These are phyloP conservation scores for Aspergillus nomiae DNA, from an alignment of 2,329 filamentous ascomycete species.

Conservation along the genomic window DNA sequence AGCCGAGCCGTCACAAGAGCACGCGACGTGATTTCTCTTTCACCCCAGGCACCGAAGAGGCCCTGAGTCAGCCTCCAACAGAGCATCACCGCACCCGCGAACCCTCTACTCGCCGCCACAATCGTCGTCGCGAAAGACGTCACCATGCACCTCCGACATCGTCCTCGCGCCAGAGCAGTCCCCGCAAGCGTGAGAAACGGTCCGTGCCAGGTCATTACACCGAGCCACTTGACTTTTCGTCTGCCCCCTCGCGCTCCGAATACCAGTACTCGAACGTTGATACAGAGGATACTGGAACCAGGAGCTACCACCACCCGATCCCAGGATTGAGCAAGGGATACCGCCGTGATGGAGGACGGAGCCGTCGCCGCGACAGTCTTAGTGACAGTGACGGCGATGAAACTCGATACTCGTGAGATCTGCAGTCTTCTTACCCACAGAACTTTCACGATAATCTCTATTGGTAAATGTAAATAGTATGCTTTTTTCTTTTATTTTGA, in stretches of 20 bases:
- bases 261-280: constrained; percentile 46
- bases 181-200: constrained; percentile 38
- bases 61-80: constrained; percentile 38
- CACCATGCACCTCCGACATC: constrained; percentile 27
- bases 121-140: constrained; percentile 33
- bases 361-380: constrained; percentile 54
- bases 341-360: constrained; percentile 38
- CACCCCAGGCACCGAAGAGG: constrained; percentile 50
- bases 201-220: constrained; percentile 44
- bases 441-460: not conserved
- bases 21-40: constrained; percentile 51
- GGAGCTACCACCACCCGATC: constrained; percentile 60
- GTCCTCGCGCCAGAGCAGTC: constrained; percentile 38
- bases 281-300: constrained; percentile 51
- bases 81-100: constrained; percentile 36
- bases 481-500: not conserved
- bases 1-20: constrained; percentile 26
- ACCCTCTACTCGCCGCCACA: constrained; percentile 31
- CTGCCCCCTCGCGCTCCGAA: constrained; percentile 38
- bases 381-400: constrained; percentile 55
- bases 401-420: constrained; percentile 30
- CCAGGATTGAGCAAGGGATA: constrained; percentile 54
- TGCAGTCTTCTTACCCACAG: not conserved
- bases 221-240: constrained; percentile 47
- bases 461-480: constrained; percentile 7